Evolutionary conservation across 208 protist species (phyloP).

Genomic region (Kentomonas sorsogonicus): DNA sequence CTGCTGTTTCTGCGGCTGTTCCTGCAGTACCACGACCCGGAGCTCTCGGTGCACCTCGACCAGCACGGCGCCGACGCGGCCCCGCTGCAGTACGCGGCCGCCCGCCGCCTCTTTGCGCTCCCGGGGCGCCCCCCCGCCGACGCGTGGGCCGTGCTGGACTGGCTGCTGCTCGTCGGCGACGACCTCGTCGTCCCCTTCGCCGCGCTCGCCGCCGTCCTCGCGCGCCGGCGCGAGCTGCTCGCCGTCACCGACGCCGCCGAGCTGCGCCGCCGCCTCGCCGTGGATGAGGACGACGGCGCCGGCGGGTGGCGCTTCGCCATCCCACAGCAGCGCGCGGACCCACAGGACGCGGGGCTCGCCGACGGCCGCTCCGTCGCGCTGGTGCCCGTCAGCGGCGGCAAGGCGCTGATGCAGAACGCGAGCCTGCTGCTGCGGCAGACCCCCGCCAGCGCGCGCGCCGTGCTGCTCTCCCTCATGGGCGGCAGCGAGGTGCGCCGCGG

Average conservation of each 20-base stretch:
- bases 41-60: constrained; percentile 76
- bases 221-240: constrained; percentile 48
- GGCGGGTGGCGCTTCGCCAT: constrained; percentile 26
- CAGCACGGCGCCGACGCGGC: constrained; percentile 58
- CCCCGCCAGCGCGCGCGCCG: constrained; percentile 47
- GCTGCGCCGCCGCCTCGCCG: not conserved
- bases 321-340: constrained; percentile 24
- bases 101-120: constrained; percentile 49
- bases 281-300: constrained; percentile 12
- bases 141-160: constrained; percentile 58
- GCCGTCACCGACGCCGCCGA: constrained; percentile 14
- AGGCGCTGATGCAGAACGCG: constrained; percentile 69
- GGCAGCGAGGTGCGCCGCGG: constrained; percentile 38
- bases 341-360: constrained; percentile 34
- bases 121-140: constrained; percentile 22
- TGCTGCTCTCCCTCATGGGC: constrained; percentile 60
- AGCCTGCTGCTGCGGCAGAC: constrained; percentile 70
- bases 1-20: constrained; percentile 60
- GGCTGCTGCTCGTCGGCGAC: constrained; percentile 69
- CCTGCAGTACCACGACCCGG: constrained; percentile 89
- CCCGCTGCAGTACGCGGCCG: constrained; percentile 44
- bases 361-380: constrained; percentile 48
- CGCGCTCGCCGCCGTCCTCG: constrained; percentile 56
- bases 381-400: constrained; percentile 48
- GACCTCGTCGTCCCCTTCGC: constrained; percentile 67